Percentiles rank a stretch among this genome's conserved stretches.
These are phyloP conservation scores for Fusarium redolens DNA, from an alignment of 2,329 filamentous ascomycete species.

Conservation along the genomic window DNA sequence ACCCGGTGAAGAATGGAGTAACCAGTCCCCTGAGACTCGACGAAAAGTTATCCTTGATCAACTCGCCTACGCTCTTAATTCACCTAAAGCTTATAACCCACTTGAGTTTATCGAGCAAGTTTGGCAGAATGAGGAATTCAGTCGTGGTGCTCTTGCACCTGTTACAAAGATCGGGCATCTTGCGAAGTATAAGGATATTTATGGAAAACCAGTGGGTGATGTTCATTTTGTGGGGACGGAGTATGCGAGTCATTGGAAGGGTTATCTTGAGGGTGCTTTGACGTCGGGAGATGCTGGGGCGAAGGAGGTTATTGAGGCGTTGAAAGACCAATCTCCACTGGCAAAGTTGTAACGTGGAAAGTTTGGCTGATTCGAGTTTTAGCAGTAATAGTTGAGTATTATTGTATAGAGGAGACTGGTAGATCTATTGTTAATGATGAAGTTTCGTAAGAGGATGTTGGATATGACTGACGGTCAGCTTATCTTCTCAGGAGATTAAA, in stretches of 20 bases:
- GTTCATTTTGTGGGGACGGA: conserved; percentile 64
- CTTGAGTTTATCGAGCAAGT: conserved; percentile 49
- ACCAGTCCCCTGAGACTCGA: conserved; percentile 43
- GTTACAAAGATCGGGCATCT: conserved; percentile 48
- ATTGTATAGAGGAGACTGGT: neutral
- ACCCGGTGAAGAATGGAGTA: conserved; percentile 52
- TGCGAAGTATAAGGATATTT: conserved; percentile 42
- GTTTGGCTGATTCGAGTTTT: neutral
- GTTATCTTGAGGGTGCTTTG: conserved; percentile 64
- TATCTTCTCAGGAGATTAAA: no score
- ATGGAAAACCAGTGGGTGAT: conserved; percentile 51
- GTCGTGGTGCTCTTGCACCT: conserved; percentile 50
- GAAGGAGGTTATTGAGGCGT: conserved; percentile 51
- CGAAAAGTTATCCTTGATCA: conserved; percentile 50
- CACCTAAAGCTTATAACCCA: conserved; percentile 38
- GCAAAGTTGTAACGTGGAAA: conserved; percentile 10
- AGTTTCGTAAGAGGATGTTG: no score
- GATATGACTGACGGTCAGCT: no score
- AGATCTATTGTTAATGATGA: neutral
- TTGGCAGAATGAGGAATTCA: conserved; percentile 50
- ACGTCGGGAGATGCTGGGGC: conserved; percentile 57
- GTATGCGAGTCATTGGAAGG: conserved; percentile 60
- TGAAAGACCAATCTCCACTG: conserved; percentile 3
- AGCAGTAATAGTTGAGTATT: neutral
- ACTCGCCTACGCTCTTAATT: conserved; percentile 46